Conservation (phyloP, 2,329 filamentous ascomycete species). For the Fusarium sp. region DNA sequence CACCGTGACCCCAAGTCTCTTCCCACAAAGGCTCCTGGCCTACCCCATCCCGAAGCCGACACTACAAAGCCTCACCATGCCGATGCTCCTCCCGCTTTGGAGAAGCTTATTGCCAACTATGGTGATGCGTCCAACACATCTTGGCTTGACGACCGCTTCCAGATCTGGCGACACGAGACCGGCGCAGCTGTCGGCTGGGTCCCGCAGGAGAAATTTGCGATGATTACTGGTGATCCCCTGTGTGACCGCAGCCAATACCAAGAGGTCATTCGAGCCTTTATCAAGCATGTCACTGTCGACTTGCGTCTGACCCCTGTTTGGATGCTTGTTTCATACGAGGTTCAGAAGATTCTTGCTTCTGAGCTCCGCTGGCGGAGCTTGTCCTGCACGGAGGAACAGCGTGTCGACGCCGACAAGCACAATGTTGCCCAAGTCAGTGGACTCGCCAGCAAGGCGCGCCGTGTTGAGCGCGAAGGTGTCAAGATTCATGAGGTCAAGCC, state of each 20-base stretch:
- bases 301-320: slow-evolving; percentile 83
- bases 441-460: slow-evolving; percentile 82
- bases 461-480: slow-evolving; percentile 86
- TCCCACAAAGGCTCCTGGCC: slow-evolving; percentile 74
- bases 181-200: slow-evolving; percentile 91
- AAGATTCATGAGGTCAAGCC: slow-evolving; percentile 81
- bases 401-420: slow-evolving; percentile 82
- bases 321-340: slow-evolving; percentile 86
- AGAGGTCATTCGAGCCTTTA: slow-evolving; percentile 80
- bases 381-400: slow-evolving; percentile 90
- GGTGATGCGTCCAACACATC: slow-evolving; percentile 95
- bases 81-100: slow-evolving; percentile 79
- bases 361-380: slow-evolving; percentile 91
- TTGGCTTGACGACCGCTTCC: slow-evolving; percentile 91
- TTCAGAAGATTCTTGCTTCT: slow-evolving; percentile 84
- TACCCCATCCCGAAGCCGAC: slow-evolving; percentile 91
- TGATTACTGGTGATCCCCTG: slow-evolving; percentile 89
- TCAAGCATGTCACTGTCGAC: slow-evolving; percentile 82
- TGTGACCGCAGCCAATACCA: slow-evolving; percentile 85
- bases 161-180: slow-evolving; percentile 88
- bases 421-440: slow-evolving; percentile 60
- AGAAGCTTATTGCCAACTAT: slow-evolving; percentile 94
- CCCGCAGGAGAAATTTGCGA: slow-evolving; percentile 81
- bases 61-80: slow-evolving; percentile 69
- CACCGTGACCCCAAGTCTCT: slow-evolving; percentile 91